A percentile compares a stretch with the other conserved stretches of the same genome.
Conservation (phyloP, 2,329 filamentous ascomycete species). For the Aspergillus glaucus region DNA sequence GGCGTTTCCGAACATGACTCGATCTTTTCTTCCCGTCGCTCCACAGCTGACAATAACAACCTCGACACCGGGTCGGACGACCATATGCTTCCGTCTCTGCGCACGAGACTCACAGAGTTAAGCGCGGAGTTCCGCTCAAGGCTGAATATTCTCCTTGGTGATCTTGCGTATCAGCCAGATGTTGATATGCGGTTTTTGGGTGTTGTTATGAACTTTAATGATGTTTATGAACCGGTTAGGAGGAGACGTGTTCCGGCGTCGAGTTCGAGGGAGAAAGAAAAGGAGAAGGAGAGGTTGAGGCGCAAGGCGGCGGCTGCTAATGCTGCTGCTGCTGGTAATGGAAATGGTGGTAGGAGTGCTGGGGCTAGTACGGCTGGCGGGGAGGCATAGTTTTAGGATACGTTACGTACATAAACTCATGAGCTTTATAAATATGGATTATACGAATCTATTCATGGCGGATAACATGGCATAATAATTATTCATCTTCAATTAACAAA, state of each 20-base stretch:
- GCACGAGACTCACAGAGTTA: slow-evolving; percentile 65
- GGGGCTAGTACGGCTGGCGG: neutral
- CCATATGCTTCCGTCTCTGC: slow-evolving; percentile 67
- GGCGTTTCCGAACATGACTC: slow-evolving; percentile 53
- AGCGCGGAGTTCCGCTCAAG: slow-evolving; percentile 69
- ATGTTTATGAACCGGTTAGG: slow-evolving; percentile 77
- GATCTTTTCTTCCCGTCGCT: neutral
- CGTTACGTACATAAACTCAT: no score
- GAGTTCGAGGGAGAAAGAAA: slow-evolving; percentile 28
- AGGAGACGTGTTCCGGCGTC: slow-evolving; percentile 41
- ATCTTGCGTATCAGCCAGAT: slow-evolving; percentile 87
- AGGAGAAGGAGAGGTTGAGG: slow-evolving; percentile 18
- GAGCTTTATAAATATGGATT: no score
- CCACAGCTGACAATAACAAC: neutral
- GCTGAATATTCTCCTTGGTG: slow-evolving; percentile 76
- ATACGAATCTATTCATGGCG: no score
- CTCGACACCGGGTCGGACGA: slow-evolving; percentile 35
- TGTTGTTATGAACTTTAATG: slow-evolving; percentile 98
- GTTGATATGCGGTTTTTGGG: slow-evolving; percentile 93
- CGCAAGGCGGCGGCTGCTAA: slow-evolving; percentile 20
- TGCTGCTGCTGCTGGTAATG: neutral
- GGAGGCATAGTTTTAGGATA: no score
- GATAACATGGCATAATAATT: no score
- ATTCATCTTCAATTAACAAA: no score
- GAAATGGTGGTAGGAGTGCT: neutral